These are phyloP conservation scores for Aspergillus viridinutans DNA, from an alignment of 2,329 filamentous ascomycete species.

Conservation along the genomic window DNA sequence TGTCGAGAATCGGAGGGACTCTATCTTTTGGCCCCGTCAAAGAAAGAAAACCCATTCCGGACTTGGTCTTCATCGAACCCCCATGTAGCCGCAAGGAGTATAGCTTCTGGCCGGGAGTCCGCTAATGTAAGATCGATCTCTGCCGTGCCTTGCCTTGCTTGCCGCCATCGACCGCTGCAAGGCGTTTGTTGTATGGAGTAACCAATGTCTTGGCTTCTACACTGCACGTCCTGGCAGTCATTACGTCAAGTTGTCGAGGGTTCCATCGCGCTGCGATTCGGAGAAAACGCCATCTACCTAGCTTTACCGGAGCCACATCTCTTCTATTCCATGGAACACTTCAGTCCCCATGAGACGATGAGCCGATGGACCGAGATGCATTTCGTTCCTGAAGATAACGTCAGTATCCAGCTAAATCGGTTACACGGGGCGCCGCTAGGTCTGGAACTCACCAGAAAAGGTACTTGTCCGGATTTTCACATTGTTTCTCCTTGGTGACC, in stretches of 20 bases:
- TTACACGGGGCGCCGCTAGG: neutral
- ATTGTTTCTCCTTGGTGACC: constrained; percentile 29
- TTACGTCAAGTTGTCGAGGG: constrained; percentile 1
- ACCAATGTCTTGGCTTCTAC: neutral
- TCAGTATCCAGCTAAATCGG: constrained; percentile 3
- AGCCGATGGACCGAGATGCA: constrained; percentile 37
- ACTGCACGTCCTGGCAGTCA: neutral
- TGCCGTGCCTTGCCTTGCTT: neutral
- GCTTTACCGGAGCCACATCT: constrained; percentile 25
- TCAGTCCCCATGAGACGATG: constrained; percentile 36
- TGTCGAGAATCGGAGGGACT: neutral
- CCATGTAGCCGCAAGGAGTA: neutral
- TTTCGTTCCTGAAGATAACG: constrained; percentile 34
- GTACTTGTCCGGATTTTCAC: constrained; percentile 35
- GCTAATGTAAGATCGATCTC: neutral
- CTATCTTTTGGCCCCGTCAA: neutral
- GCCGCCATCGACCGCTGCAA: neutral
- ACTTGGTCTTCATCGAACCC: neutral
- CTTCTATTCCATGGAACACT: constrained; percentile 35
- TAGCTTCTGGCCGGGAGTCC: neutral
- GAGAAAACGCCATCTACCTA: constrained; percentile 1
- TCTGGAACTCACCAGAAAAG: constrained; percentile 36
- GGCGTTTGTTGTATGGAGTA: constrained; percentile 6
- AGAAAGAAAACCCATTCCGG: neutral
- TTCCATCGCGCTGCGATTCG: neutral